Conservation (phyloP, 768 basidiomycete species). For the Suillus decipiens region DNA sequence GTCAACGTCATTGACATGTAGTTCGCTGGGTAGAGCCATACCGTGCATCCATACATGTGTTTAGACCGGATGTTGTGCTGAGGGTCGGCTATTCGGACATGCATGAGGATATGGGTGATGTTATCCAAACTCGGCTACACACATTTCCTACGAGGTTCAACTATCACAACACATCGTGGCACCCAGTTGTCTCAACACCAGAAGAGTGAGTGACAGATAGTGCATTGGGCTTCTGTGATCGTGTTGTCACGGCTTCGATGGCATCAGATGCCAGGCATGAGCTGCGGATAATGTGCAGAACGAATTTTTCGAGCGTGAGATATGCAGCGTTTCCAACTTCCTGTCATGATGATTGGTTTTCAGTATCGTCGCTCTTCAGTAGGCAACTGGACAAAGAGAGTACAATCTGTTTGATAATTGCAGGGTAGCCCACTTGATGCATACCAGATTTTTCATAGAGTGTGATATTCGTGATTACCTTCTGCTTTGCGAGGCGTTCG, state of each 20-base stretch:
- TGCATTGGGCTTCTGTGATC: conserved; percentile 71
- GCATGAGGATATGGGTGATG: neutral
- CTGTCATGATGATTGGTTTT: conserved; percentile 27
- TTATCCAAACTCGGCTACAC: neutral
- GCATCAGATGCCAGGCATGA: conserved; percentile 35
- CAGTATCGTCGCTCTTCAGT: neutral
- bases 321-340: conserved; percentile 46
- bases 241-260: conserved; percentile 47
- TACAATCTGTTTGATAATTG: conserved; percentile 36
- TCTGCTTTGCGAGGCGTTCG: too few relatives aligned
- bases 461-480: conserved; percentile 50
- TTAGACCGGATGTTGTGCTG: too few relatives aligned
- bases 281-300: conserved; percentile 44
- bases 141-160: neutral
- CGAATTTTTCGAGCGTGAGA: conserved; percentile 63
- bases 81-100: neutral
- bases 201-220: conserved; percentile 54
- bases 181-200: conserved; percentile 55
- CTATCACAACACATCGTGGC: conserved; percentile 7
- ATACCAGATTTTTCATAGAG: conserved; percentile 36
- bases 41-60: too few relatives aligned
- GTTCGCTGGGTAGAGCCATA: too few relatives aligned
- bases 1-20: too few relatives aligned
- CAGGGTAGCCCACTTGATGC: conserved; percentile 39
- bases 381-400: neutral